These are phyloP conservation scores for Colletotrichum eleusines DNA, from an alignment of 2,329 filamentous ascomycete genomes.

Conservation along the genomic window DNA sequence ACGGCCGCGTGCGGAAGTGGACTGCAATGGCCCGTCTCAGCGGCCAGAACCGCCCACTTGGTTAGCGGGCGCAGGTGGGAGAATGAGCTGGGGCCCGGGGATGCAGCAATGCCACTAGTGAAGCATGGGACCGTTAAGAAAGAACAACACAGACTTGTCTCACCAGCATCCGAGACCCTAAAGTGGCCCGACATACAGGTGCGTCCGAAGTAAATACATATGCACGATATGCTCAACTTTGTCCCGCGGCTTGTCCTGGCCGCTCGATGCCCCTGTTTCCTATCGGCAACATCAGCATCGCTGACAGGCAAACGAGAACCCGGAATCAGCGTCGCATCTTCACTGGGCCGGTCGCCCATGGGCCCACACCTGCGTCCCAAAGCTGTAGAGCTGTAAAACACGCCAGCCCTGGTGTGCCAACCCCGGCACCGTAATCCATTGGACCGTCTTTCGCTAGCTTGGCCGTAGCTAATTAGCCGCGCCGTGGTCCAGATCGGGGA, in stretches of 20 bases:
- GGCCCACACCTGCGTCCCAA: constrained; percentile 7
- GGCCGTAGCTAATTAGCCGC: background rate
- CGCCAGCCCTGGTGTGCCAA: background rate
- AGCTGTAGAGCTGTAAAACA: constrained; percentile 27
- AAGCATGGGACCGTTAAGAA: no score
- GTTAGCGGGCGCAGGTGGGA: constrained; percentile 19
- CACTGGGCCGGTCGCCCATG: background rate
- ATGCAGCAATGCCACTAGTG: constrained; percentile 1
- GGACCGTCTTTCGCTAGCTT: background rate
- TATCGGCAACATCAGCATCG: background rate
- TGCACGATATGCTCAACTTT: constrained; percentile 15
- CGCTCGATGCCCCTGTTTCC: background rate
- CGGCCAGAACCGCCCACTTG: constrained; percentile 24
- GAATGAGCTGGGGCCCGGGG: constrained; percentile 1
- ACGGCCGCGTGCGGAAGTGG: background rate
- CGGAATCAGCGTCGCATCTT: constrained; percentile 5
- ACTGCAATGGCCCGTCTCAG: constrained; percentile 26
- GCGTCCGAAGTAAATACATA: no score
- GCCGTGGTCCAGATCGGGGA: background rate
- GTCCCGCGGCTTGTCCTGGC: background rate
- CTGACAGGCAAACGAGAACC: constrained; percentile 21
- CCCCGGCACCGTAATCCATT: constrained; percentile 2
- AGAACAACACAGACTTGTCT: background rate
- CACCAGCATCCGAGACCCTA: constrained; percentile 7
- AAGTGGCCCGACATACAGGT: background rate